These are phyloP conservation scores for Epichloe bromicola DNA, from an alignment of 2,329 filamentous ascomycete species.

Conservation along the genomic window DNA sequence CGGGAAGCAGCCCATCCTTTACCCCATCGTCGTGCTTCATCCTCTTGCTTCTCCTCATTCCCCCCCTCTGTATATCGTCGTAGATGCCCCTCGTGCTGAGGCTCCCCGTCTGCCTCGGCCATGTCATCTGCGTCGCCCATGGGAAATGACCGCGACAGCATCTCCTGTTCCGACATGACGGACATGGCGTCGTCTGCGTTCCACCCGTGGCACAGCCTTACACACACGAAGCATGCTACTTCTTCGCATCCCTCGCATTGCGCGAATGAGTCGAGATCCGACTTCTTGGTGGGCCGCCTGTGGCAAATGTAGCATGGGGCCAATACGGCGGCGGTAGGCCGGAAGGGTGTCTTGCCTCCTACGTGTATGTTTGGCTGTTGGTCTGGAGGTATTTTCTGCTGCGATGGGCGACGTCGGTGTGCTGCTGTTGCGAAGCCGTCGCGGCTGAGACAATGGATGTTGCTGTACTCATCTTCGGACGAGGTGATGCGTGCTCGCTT, in stretches of 20 bases:
- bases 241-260: constrained; percentile 49
- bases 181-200: constrained; percentile 9
- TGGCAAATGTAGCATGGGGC: constrained; percentile 55
- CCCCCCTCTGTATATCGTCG: neutral
- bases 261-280: constrained; percentile 52
- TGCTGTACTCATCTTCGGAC: constrained; percentile 11
- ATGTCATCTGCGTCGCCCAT: constrained; percentile 36
- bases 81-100: constrained; percentile 1
- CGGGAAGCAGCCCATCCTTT: constrained; percentile 27
- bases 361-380: constrained; percentile 9
- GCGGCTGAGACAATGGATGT: constrained; percentile 12
- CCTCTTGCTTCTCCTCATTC: neutral
- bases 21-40: neutral
- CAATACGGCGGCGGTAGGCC: constrained; percentile 19
- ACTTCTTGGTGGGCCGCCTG: constrained; percentile 49
- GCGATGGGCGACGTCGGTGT: constrained; percentile 16
- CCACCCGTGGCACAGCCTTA: constrained; percentile 47
- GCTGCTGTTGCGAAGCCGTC: constrained; percentile 5
- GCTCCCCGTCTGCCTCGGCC: neutral
- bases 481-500: constrained; percentile 15
- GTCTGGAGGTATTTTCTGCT: constrained; percentile 11
- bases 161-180: constrained; percentile 20
- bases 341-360: constrained; percentile 3
- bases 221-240: constrained; percentile 56
- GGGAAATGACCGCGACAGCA: constrained; percentile 31